Base-by-base conservation (phyloP, 2,329 filamentous ascomycete genomes). In the Neophaeococcomyces mojaviensis region DNA sequence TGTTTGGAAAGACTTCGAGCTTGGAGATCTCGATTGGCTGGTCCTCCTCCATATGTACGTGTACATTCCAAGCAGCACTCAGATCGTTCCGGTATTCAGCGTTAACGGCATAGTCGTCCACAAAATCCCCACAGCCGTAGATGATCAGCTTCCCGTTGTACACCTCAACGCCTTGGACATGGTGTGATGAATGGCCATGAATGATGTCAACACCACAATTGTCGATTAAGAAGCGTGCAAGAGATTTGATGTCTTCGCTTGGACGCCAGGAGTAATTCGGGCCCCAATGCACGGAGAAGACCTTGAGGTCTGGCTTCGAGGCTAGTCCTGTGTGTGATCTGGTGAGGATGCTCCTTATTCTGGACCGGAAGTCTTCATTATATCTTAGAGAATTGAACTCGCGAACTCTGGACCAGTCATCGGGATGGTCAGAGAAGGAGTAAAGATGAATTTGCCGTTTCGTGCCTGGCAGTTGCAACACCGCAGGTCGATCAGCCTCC, bases 1-100 rank as follows among this genome's bases (percentile, higher is more conserved):
- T 98, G 51, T 84, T 83, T 33, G 82, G 71, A 0, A 92, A 89
- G 7, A 98, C 77, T 44, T 78, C 78, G 56, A 81, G 83, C 62
- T 94, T 89, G 16, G 88, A 47, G 66, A 68, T n/a, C 43, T 33
- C 18, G 60, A 52, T 51, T 22, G 34, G 22, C 26, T 39, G 32
- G n/a, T 36, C 39, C 13, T 48, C 46, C 9, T 38, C 47, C 34
- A 55, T 54, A 18, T 43, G 43, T 2, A 67, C 59, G 40, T 49
- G 39, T 44, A 68, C 61, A 40, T 59, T 62, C 64, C 66, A 68
- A 13, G 66, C 48, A 16, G 61, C 66, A 13, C 65, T 62, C 10
- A 68, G 48, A 55, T 68, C 65, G 58, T 68, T 68, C 42, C 64
- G 52, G 53, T 49, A 68, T 32, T 57, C 52, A 19, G 39, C 43